phyloP scores from a whole-genome alignment of 2,329 filamentous ascomycete genomes.

The Stemphylium beticola region DNA sequence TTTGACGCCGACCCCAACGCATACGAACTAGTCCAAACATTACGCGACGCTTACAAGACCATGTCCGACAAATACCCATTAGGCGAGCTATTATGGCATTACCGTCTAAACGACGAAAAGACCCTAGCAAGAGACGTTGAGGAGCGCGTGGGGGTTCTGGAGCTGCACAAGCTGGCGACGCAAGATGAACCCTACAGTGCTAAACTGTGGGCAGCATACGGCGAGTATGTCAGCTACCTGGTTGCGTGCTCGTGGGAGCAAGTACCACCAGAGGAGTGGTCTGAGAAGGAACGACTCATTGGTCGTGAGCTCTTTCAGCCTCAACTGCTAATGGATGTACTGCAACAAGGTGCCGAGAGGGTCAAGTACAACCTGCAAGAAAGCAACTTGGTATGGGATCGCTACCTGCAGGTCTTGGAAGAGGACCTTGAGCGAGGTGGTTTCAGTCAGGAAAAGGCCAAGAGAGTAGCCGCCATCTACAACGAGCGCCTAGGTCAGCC shows the following conservation, averaged over 20 bases:
- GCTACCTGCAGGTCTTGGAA: constrained; percentile 75
- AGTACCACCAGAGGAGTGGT: constrained; percentile 55
- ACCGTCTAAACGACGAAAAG: constrained; percentile 76
- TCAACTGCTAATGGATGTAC: constrained; percentile 69
- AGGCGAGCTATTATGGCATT: constrained; percentile 78
- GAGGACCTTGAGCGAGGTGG: constrained; percentile 67
- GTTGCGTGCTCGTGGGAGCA: constrained; percentile 68
- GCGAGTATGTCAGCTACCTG: constrained; percentile 77
- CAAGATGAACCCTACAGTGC: constrained; percentile 75
- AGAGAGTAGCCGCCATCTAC: constrained; percentile 72
- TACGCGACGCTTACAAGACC: constrained; percentile 60
- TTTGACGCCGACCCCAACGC: constrained; percentile 46
- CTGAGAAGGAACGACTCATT: constrained; percentile 71
- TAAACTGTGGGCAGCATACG: constrained; percentile 77
- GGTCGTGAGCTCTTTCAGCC: constrained; percentile 75
- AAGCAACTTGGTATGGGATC: constrained; percentile 80
- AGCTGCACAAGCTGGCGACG: constrained; percentile 73
- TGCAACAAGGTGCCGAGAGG: constrained; percentile 73
- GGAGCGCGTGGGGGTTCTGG: constrained; percentile 71
- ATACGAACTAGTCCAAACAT: constrained; percentile 54
- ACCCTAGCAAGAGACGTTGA: constrained; percentile 67
- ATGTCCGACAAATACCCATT: constrained; percentile 71
- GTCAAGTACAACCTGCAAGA: constrained; percentile 77
- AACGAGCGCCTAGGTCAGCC: constrained; percentile 73
- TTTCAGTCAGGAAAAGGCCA: constrained; percentile 61